These are phyloP conservation scores for Amanita pseudoporphyria DNA, from an alignment of 768 basidiomycete genomes.

Conservation along the genomic window DNA sequence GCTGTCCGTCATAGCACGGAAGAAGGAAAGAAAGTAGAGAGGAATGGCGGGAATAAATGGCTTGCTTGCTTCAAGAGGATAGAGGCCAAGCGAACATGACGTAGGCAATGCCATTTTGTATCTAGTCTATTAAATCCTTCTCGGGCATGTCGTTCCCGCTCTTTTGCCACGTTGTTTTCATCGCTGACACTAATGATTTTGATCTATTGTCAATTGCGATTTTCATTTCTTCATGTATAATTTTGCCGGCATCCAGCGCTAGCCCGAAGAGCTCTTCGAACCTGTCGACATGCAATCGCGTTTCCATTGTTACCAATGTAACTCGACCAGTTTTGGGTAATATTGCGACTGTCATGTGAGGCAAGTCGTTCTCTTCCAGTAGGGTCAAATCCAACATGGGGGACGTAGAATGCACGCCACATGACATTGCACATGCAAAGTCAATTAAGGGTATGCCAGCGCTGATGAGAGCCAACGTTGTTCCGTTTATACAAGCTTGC, in stretches of 20 bases:
- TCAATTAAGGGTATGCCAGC: conserved; percentile 89
- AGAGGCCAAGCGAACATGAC: conserved; percentile 18
- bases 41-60: conserved; percentile 88
- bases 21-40: conserved; percentile 93
- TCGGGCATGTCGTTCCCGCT: conserved; percentile 18
- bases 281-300: conserved; percentile 83
- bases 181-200: conserved; percentile 47
- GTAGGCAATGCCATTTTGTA: not conserved
- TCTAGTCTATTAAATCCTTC: conserved; percentile 25
- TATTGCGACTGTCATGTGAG: conserved; percentile 79
- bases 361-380: conserved; percentile 87
- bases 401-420: conserved; percentile 74
- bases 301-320: conserved; percentile 89
- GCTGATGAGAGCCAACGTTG: conserved; percentile 82
- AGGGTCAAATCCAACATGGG: conserved; percentile 82
- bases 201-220: conserved; percentile 57
- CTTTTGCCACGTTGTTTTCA: conserved; percentile 33
- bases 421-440: conserved; percentile 84
- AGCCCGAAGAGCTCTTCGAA: conserved; percentile 84
- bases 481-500: conserved; percentile 88
- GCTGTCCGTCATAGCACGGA: conserved; percentile 83
- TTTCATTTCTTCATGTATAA: conserved; percentile 82
- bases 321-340: conserved; percentile 84
- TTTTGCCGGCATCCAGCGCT: conserved; percentile 66
- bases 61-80: conserved; percentile 82